Evolutionary conservation across 1,139 yeast genomes (phyloP), one percentile per base, ranked within the genome.

Genomic region (Sugiyamaella novakii): DNA sequence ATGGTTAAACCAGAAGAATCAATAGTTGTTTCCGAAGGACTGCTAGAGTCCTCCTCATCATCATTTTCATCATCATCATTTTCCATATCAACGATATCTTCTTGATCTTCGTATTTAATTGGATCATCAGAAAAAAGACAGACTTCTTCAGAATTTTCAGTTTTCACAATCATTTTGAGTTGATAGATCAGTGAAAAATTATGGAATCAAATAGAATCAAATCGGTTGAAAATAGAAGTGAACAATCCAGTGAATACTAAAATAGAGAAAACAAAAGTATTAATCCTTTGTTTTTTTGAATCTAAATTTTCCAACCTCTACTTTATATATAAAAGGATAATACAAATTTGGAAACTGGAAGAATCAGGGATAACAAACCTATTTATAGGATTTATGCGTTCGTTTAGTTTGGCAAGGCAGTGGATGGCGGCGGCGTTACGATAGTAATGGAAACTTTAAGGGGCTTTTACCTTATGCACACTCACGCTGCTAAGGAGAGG

Each of bases 311-410:
- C n/a, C n/a, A n/a, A n/a, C n/a, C n/a, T n/a, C n/a, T n/a, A n/a
- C n/a, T n/a, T n/a, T n/a, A n/a, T n/a, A n/a, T n/a, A 17, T 19
- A 34, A 21, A 17, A 14, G 19, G 17, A 19, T 11, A 35, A 35
- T 10, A 36, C 41, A 25, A 25, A 25, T 24, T 15, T 36, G 41
- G 41, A 36, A 36, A 36, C 30, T 36, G 41, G 41, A 36, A 36
- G 25, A 15, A 36, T 36, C 40, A 38, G 33, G 42, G 31, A 39
- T 39, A 28, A 17, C 43, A 17, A 28, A 39, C 34, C 43, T 39
- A 39, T 39, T 39, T 39, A 39, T 39, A 39, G 34, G 34, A 39
- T 39, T 39, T 39, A 39, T 39, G 43, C 43, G 25, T 11, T 29
- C 34, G 30, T 36, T 22, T 36, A 36, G 40, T n/a, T n/a, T n/a